Evolutionary conservation across 2,329 filamentous ascomycete genomes (phyloP).

Genomic region (Allantophomopsis cytisporea): DNA sequence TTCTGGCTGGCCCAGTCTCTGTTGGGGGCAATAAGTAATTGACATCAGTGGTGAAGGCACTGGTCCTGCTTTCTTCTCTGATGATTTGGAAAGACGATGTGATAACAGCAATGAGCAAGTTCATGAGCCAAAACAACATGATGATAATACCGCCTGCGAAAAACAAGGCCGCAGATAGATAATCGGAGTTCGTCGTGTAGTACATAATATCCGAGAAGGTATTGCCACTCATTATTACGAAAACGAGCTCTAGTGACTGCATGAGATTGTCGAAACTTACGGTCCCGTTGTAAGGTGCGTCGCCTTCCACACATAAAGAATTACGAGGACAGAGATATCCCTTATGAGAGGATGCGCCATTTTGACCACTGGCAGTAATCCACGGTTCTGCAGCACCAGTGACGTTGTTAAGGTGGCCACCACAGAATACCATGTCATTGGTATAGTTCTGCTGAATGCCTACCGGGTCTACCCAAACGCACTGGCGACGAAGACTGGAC

Average conservation of each 20-base stretch:
- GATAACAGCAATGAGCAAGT: constrained; percentile 89
- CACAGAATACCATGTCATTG: constrained; percentile 66
- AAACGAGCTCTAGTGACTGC: constrained; percentile 85
- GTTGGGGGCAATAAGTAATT: constrained; percentile 19
- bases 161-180: constrained; percentile 71
- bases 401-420: constrained; percentile 57
- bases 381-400: constrained; percentile 52
- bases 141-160: constrained; percentile 68
- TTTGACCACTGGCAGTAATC: constrained; percentile 40
- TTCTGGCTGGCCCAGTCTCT: constrained; percentile 22
- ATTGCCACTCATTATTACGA: constrained; percentile 97
- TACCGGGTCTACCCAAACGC: constrained; percentile 60
- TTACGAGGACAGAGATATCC: constrained; percentile 79
- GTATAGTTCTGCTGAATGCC: constrained; percentile 39
- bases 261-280: constrained; percentile 92
- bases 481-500: constrained; percentile 63
- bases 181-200: constrained; percentile 83
- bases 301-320: constrained; percentile 69
- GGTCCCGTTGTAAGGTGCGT: constrained; percentile 67
- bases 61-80: constrained; percentile 85
- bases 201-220: constrained; percentile 95
- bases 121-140: constrained; percentile 92
- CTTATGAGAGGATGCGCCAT: constrained; percentile 47
- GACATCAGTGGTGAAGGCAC: constrained; percentile 76
- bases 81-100: constrained; percentile 98